Base-by-base conservation (phyloP, 2,329 filamentous ascomycete species). In the Aspergillus fumigatus region DNA sequence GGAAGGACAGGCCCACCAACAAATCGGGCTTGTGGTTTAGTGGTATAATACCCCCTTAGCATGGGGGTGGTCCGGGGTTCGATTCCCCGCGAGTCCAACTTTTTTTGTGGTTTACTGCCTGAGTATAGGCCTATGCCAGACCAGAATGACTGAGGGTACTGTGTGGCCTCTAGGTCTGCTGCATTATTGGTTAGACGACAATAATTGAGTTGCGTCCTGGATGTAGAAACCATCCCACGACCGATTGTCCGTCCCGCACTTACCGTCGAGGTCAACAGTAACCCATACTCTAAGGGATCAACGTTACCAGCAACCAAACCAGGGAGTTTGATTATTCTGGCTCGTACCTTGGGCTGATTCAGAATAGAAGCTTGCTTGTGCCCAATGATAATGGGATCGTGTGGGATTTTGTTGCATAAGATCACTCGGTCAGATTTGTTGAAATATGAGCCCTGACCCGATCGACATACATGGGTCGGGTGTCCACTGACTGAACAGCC, bases 41-140 rank as follows among this genome's bases (percentile, higher is more conserved):
- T 75, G 74, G 74, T 76, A 76, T 75, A 74, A 76, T 75, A 71
- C 72, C 67, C 72, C 71, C 73, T 75, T 75, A 76, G 74, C 72
- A 75, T 77, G 74, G 73, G 74, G 69, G 75, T 70, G 75, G 75
- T 76, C 73, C 71, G 70, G 73, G 73, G 73, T 76, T 77, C 73
- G 74, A 77, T 77, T 77, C 75, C 74, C 75, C 70, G 74, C 74
- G 70, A 74, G 75, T 77, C 75, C 75, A 76, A 3, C 4, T 23
- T 59, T 58, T 59, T 62, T 61, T 57, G 21, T 10, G n/a, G n/a
- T n/a, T n/a, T 29, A 4, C 25, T 6, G 25, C 1, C 25, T 1
- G 25, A 26, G 25, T 26, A 26, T 6, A 6, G 25, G 25, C 23
- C 23, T 23, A 23, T 23, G 7, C 25, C 25, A 26, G 25, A 6